Evolutionary conservation across 208 protist genomes (phyloP).

Genomic region (Leishmania amazonensis): DNA sequence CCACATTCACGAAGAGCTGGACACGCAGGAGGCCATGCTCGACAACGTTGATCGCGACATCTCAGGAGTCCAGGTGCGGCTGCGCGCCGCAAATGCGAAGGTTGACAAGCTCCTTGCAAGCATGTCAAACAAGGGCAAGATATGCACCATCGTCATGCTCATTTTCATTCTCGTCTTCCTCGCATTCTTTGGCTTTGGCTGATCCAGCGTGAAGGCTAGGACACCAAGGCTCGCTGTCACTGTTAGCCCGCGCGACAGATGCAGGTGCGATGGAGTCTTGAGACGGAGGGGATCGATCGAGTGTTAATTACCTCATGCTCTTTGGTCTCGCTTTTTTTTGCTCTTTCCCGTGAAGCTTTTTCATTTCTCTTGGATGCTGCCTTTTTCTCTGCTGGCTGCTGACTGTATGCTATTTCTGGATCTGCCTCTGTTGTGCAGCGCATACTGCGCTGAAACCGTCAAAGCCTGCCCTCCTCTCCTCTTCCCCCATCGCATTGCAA

Average conservation of each 20-base stretch:
- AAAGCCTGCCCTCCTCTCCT: background rate
- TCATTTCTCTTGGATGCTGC: background rate
- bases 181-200: conserved; percentile 40
- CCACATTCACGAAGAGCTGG: conserved; percentile 78
- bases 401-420: background rate
- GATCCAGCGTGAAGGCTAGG: background rate
- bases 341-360: background rate
- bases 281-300: background rate
- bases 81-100: conserved; percentile 77
- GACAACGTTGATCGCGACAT: conserved; percentile 68
- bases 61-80: conserved; percentile 59
- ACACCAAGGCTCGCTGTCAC: background rate
- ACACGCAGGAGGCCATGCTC: conserved; percentile 68
- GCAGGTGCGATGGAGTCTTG: background rate
- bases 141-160: conserved; percentile 73
- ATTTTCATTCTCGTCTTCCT: conserved; percentile 59
- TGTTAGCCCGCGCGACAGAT: background rate
- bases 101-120: conserved; percentile 83
- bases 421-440: background rate
- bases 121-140: conserved; percentile 84
- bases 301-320: background rate
- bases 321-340: background rate
- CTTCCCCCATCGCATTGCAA: background rate
- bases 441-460: background rate
- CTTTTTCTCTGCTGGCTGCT: background rate